phyloP scores from a whole-genome alignment of 345 rosid species.

The Leavenworthia alabamica region DNA sequence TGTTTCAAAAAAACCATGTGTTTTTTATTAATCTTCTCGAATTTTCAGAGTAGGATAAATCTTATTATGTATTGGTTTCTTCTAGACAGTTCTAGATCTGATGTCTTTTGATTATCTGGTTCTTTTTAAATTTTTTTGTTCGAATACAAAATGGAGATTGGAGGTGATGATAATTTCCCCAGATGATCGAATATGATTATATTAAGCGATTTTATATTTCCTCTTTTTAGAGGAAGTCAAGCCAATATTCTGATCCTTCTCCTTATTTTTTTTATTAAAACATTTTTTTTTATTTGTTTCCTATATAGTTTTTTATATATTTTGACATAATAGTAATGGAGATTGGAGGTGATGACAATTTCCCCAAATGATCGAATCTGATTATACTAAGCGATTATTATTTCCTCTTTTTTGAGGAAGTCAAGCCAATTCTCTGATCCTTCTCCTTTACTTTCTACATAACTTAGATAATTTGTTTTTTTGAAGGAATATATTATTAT shows the following conservation, averaged over 20 bases:
- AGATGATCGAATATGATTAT: slow-evolving; percentile 31
- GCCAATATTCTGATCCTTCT: slow-evolving; percentile 31
- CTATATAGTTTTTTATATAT: too few species aligned
- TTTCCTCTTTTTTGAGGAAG: slow-evolving; percentile 20
- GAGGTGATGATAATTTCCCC: slow-evolving; percentile 36
- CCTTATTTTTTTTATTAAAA: not conserved
- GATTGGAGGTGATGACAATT: slow-evolving; percentile 30
- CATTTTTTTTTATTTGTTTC: too few species aligned
- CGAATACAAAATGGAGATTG: slow-evolving; percentile 9
- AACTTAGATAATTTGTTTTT: too few species aligned
- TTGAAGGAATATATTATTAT: too few species aligned
- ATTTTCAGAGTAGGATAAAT: too few species aligned
- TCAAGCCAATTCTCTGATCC: slow-evolving; percentile 33
- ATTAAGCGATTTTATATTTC: slow-evolving; percentile 19
- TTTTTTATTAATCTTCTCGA: too few species aligned
- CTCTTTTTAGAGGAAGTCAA: slow-evolving; percentile 23
- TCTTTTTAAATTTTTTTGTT: too few species aligned
- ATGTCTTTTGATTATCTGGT: too few species aligned
- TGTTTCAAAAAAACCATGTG: too few species aligned
- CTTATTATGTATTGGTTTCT: too few species aligned
- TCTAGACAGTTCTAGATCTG: too few species aligned
- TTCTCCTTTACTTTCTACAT: too few species aligned
- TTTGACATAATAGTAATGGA: not conserved
- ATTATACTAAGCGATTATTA: slow-evolving; percentile 23
- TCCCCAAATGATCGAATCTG: slow-evolving; percentile 35